A percentile compares a stretch with the other conserved stretches of the same genome.
Evolutionary conservation across 2,329 filamentous ascomycete genomes (phyloP).

Genomic region (Clathrospora elynae): DNA sequence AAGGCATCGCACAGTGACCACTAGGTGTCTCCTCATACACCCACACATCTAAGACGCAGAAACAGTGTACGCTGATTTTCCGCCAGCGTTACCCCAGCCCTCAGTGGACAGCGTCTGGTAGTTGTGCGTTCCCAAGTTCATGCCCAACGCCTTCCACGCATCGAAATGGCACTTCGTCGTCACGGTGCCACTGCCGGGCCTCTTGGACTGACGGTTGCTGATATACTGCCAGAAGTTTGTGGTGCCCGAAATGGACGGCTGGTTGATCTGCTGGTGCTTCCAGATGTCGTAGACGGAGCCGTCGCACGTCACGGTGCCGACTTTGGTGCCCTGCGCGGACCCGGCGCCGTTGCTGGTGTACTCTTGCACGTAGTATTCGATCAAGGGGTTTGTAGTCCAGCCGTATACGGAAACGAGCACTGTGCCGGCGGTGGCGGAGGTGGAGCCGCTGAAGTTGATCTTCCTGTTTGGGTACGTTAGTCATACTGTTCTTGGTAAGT

Average conservation of each 20-base stretch:
- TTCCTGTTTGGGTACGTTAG: constrained; percentile 16
- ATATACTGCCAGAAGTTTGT: constrained; percentile 59
- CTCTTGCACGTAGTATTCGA: constrained; percentile 59
- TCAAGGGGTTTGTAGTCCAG: constrained; percentile 56
- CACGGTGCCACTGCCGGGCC: constrained; percentile 36
- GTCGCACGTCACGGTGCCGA: constrained; percentile 37
- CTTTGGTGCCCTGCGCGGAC: constrained; percentile 34
- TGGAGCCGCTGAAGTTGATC: constrained; percentile 39
- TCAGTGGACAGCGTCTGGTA: constrained; percentile 40
- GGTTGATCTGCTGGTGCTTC: constrained; percentile 45
- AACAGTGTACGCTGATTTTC: constrained; percentile 37
- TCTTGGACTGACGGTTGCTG: constrained; percentile 37
- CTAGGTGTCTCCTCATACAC: background rate
- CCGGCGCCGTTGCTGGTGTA: constrained; percentile 53
- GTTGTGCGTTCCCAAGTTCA: constrained; percentile 36
- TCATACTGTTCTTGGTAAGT: too few relatives aligned
- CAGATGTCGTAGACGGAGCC: constrained; percentile 40
- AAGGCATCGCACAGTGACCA: too few relatives aligned
- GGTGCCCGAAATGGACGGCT: constrained; percentile 56
- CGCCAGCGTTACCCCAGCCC: constrained; percentile 37
- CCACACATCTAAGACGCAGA: constrained; percentile 17
- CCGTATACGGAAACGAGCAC: constrained; percentile 56
- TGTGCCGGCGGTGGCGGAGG: constrained; percentile 28
- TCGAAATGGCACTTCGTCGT: constrained; percentile 41
- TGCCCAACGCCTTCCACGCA: constrained; percentile 33